Conservation (phyloP, 1,284 basidiomycete species). For the Cutaneotrichosporon mucoides region DNA sequence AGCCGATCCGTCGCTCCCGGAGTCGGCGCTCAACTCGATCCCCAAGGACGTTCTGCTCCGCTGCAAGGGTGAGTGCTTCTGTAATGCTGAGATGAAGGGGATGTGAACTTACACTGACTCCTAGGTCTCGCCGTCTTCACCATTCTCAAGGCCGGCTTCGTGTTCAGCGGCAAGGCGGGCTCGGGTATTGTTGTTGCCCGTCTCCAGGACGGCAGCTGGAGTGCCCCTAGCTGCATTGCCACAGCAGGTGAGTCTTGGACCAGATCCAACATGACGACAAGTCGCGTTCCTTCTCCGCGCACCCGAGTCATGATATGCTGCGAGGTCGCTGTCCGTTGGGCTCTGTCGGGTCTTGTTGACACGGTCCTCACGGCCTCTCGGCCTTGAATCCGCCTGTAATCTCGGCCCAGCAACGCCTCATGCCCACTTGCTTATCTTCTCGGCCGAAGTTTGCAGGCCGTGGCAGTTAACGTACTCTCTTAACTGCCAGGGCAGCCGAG, state of each 20-base stretch:
- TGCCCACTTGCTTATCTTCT: no score
- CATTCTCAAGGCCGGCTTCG: constrained; percentile 84
- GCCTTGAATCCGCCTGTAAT: no score
- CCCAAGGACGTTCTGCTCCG: constrained; percentile 88
- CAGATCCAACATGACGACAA: no score
- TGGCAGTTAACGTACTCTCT: no score
- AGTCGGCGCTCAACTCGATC: constrained; percentile 89
- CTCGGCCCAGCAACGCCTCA: no score
- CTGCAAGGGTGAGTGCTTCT: constrained; percentile 64
- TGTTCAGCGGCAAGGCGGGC: constrained; percentile 94
- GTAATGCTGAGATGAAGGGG: not conserved
- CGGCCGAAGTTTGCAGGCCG: no score
- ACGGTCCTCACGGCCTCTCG: no score
- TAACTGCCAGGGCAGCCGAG: no score
- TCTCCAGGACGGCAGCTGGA: constrained; percentile 96
- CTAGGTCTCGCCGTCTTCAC: constrained; percentile 91
- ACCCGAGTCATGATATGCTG: no score
- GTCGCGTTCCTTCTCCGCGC: no score
- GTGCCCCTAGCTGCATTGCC: constrained; percentile 95
- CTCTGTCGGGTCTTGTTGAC: no score
- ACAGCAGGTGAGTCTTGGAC: constrained; percentile 62
- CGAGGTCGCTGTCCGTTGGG: no score
- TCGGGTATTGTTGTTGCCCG: constrained; percentile 92
- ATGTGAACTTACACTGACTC: not conserved
- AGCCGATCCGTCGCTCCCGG: constrained; percentile 85